Evolutionary conservation across 768 basidiomycete genomes (phyloP).

Genomic region (Termitomyces titanicus): DNA sequence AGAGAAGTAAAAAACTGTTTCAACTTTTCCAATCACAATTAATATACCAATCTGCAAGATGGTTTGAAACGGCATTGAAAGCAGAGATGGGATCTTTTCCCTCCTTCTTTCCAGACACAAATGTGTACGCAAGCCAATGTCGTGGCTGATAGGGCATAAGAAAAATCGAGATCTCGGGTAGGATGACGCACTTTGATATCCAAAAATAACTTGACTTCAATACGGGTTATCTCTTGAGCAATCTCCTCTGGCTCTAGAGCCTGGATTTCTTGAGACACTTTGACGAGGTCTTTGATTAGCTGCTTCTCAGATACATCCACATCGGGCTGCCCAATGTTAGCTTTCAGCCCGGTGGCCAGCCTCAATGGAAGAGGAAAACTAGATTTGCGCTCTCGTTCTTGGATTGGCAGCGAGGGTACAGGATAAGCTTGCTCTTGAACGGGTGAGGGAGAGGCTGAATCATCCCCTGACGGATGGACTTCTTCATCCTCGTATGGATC

Average conservation of each 20-base stretch:
- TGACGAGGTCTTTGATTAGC: slow-evolving; percentile 60
- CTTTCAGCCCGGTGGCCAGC: slow-evolving; percentile 25
- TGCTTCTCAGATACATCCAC: slow-evolving; percentile 48
- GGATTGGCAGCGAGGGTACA: slow-evolving; percentile 23
- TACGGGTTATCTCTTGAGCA: slow-evolving; percentile 82
- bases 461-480: slow-evolving; percentile 18
- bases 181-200: slow-evolving; percentile 61
- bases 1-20: background rate
- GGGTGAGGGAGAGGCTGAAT: slow-evolving; percentile 17
- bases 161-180: slow-evolving; percentile 2
- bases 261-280: slow-evolving; percentile 54
- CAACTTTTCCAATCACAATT: background rate
- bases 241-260: slow-evolving; percentile 59
- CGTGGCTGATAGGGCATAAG: slow-evolving; percentile 54
- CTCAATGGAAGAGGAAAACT: slow-evolving; percentile 60
- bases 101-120: slow-evolving; percentile 63
- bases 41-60: slow-evolving; percentile 76
- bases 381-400: slow-evolving; percentile 71
- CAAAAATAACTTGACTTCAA: slow-evolving; percentile 67
- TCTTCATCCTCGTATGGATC: slow-evolving; percentile 62
- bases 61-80: slow-evolving; percentile 77
- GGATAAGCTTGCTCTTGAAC: slow-evolving; percentile 19
- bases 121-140: slow-evolving; percentile 81
- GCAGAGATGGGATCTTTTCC: slow-evolving; percentile 67
- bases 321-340: slow-evolving; percentile 25